Base-by-base conservation (phyloP, 495 filamentous ascomycete species). In the Pyronema domesticum region DNA sequence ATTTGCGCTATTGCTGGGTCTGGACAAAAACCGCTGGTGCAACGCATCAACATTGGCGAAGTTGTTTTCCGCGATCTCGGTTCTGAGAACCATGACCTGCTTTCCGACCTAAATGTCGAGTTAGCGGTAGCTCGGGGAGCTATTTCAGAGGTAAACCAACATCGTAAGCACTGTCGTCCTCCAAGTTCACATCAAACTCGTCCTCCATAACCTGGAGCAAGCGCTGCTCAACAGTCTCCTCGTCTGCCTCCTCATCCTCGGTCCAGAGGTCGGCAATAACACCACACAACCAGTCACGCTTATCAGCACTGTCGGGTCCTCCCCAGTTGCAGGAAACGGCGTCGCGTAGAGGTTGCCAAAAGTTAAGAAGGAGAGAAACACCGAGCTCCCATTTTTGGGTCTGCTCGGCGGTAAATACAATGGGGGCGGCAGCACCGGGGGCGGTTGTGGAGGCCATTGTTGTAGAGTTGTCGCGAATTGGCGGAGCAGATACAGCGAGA, bases 231-330 rank as follows among this genome's bases (percentile, higher is more conserved):
- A 96, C 68, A 59, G 94, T 86, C 44, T 82, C 77, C n/a, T 75
- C 72, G 59, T 94, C 84, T 33, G 82, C 86, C 55, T 89, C 83
- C 19, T 85, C 78, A 8, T 80, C 68, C 23, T 78, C 74, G 0
- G 68, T 65, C 49, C 95, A 77, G 62, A 95, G 80, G 7, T 95
- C 87, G 55, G 83, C 85, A 60, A 95, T 75, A 13, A 82, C 80
- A 63, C 88, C 88, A 48, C 84, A 89, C 62, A 98, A 85, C 89
- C 89, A 95, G 74, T 91, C 91, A 54, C 88, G 83, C 70, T 96
- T 96, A 69, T 89, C 86, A 48, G 70, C 62, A 33, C 79, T 82
- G 55, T 85, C 81, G n/a, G 84, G 76, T 0, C 91, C 91, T 65
- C 91, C 91, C 83, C 86, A 94, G 65, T 79, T 72, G 62, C 83